Percentiles rank a stretch among this genome's conserved stretches.
Conservation (phyloP, 2,329 filamentous ascomycete species). For the Pezicula carpinea region DNA sequence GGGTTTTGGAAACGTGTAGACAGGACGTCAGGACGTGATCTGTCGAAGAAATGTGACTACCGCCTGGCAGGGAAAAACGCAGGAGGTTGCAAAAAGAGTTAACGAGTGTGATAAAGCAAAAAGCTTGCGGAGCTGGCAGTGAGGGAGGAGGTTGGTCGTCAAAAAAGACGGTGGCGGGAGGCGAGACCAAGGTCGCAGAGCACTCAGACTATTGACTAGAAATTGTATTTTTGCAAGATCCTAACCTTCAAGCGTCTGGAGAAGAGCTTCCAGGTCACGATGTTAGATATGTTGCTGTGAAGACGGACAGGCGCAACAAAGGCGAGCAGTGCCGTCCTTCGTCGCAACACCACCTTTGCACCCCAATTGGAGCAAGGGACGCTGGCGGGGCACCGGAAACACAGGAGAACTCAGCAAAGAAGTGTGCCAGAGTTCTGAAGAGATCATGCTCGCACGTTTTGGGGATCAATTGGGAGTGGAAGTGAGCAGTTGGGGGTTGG, state of each 20-base stretch:
- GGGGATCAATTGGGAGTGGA: slow-evolving; percentile 10
- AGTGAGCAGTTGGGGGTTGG: background rate
- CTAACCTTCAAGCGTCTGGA: no score
- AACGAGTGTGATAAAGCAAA: background rate
- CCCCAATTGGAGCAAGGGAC: background rate
- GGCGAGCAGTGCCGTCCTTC: no score
- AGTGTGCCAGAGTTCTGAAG: slow-evolving; percentile 8
- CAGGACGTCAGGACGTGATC: background rate
- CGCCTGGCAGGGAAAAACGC: background rate
- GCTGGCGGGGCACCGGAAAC: background rate
- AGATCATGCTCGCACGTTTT: slow-evolving; percentile 17
- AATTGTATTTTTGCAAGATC: no score
- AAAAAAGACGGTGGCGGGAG: no score
- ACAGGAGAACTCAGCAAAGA: slow-evolving; percentile 4
- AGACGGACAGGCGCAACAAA: no score
- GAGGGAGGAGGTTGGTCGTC: background rate
- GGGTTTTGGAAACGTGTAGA: slow-evolving; percentile 4
- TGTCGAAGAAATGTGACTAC: slow-evolving; percentile 4
- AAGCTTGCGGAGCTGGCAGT: background rate
- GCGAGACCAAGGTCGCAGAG: no score
- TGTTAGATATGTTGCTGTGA: no score
- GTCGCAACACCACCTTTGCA: background rate
- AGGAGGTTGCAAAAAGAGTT: background rate
- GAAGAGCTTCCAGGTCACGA: no score
- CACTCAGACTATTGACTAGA: no score